Base-by-base conservation (phyloP, 495 filamentous ascomycete species). In the Glutinoglossum americanum region DNA sequence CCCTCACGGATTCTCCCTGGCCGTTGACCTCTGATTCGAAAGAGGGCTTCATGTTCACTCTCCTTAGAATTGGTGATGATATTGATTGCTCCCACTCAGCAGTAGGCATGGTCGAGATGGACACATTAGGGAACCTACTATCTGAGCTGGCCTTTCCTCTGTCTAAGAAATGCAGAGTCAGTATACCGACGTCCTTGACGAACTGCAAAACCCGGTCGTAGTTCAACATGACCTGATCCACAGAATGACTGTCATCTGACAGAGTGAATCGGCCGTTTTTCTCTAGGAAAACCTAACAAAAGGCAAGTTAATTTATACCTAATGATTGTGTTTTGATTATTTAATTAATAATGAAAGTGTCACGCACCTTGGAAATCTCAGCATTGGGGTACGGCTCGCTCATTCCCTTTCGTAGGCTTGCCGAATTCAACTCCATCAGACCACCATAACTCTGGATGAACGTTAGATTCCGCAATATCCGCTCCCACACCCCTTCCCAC, bases 381-480 rank as follows among this genome's bases (percentile, higher is more conserved):
- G 74, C 73, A 60, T 76, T 78, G 1, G 92, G 92, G 76, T 97
- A 98, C 51, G 90, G 86, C 72, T 94, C 87, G 17, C 71, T 76
- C 73, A 95, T 77, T 21, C 89, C 92, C 73, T 97, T 97, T 64
- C 92, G 74, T 69, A 96, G 66, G 33, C 78, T 87, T 55, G 83
- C 79, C 41, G 82, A 86, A 68, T 97, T 98, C 63, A 94, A 70
- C 75, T 98, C 92, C 44, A 97, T 59, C 64, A 94, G 74, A 0
- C 87, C 89, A 10, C 84, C 85, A 65, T 94, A 87, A 53, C 65
- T 73, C 23, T 71, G 76, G 51, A 92, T 73, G 59, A 81, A 74
- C 51, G 75, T 68, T 63, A 97, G 68, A 68, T 97, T 97, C 54
- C 89, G 73, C 54, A 75, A 57, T 1, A 89, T 74, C 64, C 72